Evolutionary conservation across 192 early-diverging fungal species (phyloP).

Genomic region (Coemansia sp.): DNA sequence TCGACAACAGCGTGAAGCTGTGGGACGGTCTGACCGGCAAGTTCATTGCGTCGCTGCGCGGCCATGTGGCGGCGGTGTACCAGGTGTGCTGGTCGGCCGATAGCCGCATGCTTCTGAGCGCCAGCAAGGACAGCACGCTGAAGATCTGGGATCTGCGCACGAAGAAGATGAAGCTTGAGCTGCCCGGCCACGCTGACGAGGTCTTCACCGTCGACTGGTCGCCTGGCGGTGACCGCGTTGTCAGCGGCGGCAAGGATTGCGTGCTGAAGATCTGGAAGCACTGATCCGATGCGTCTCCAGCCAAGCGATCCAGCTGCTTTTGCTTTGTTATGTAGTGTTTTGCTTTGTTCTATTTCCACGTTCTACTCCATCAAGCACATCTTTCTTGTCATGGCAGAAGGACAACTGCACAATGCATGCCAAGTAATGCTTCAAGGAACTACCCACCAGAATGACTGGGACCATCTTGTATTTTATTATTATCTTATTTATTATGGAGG

Average conservation of each 20-base stretch:
- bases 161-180: constrained; percentile 85
- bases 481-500: neutral
- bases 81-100: constrained; percentile 95
- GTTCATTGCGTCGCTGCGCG: constrained; percentile 89
- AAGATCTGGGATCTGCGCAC: constrained; percentile 95
- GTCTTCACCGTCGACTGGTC: constrained; percentile 96
- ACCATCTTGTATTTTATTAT: too few relatives aligned
- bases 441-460: too few relatives aligned
- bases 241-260: constrained; percentile 92
- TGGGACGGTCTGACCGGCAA: constrained; percentile 92
- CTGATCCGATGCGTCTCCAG: neutral
- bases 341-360: too few relatives aligned
- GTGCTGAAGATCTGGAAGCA: constrained; percentile 82
- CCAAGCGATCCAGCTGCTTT: too few relatives aligned
- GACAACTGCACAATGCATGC: too few relatives aligned
- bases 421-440: too few relatives aligned
- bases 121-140: constrained; percentile 88
- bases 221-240: constrained; percentile 87
- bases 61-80: constrained; percentile 96
- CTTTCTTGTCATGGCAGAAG: too few relatives aligned
- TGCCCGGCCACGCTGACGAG: constrained; percentile 97
- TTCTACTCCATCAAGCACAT: too few relatives aligned
- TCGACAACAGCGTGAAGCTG: constrained; percentile 97
- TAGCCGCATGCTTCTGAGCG: constrained; percentile 86
- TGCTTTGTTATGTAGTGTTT: neutral